Evolutionary conservation across 2,329 filamentous ascomycete species (phyloP), one percentile per base, ranked within the genome.

Genomic region (Diaporthe australafricana): DNA sequence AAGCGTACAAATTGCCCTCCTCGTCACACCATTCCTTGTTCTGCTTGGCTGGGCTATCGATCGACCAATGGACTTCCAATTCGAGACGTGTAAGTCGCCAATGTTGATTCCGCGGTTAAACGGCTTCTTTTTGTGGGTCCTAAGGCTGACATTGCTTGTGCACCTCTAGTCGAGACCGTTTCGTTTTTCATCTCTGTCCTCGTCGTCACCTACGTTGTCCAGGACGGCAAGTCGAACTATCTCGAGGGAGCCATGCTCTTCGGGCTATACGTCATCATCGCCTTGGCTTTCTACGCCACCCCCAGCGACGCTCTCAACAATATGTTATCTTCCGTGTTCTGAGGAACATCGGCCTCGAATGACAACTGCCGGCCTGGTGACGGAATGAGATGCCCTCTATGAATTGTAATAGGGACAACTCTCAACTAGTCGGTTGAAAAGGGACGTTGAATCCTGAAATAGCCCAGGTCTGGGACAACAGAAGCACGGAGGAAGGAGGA

Each of bases 181-280:
- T 89, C 92, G 1, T 95, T 95, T 80, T 93, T 92, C 70, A 86
- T 95, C 68, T 93, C 91, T 12, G 92, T 93, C 2, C 82, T 95
- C 52, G 92, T 95, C 40, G 92, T 94, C 42, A 93, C 89, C 70
- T 95, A 90, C 81, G 93, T 89, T 3, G 92, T 95, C 53, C 91
- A 94, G 79, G 94, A 96, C 78, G 94, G 94, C 77, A 94, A 93
- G 81, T 94, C 91, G 17, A 96, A 96, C 81, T 96, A 96, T 76
- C 88, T 96, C 27, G 93, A 96, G 80, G 93, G 93, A 55, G 92
- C 92, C 60, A 93, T 96, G 89, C 79, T 87, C 65, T 80, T 86
- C 71, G 84, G 83, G 27, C 82, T 91, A 20, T 91, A 90, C 77
- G 77, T 86, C 60, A 90, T 91, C 76, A 90, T 91, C 73, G 89